phyloP scores from a whole-genome alignment of 2,329 filamentous ascomycete species.

The Cladophialophora carrionii region DNA sequence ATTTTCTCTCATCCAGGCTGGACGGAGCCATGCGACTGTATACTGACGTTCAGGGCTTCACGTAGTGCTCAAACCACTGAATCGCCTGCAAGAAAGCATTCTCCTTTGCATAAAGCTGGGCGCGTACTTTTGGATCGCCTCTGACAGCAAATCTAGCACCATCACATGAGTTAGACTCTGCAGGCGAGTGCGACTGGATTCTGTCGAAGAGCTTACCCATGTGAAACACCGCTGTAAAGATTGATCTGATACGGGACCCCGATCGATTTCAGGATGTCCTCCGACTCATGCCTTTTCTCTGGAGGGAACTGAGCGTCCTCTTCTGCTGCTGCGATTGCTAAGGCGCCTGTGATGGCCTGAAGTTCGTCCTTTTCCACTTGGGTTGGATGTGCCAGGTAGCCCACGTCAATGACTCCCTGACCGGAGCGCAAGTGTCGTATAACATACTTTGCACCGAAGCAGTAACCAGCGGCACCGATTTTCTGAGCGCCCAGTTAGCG shows the following conservation, averaged over 20 bases:
- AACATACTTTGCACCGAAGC: slow-evolving; percentile 59
- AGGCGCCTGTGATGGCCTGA: slow-evolving; percentile 63
- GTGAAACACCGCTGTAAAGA: slow-evolving; percentile 69
- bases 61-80: slow-evolving; percentile 12
- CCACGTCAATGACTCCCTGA: slow-evolving; percentile 59
- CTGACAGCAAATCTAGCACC: slow-evolving; percentile 60
- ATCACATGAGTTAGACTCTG: not conserved
- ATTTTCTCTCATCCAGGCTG: not conserved
- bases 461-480: slow-evolving; percentile 39
- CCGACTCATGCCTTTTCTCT: slow-evolving; percentile 65
- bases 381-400: slow-evolving; percentile 74
- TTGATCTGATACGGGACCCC: slow-evolving; percentile 72
- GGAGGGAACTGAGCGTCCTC: slow-evolving; percentile 65
- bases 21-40: not conserved
- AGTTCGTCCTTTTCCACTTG: slow-evolving; percentile 71
- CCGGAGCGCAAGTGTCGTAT: slow-evolving; percentile 65
- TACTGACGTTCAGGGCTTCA: not conserved
- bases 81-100: slow-evolving; percentile 15
- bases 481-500: slow-evolving; percentile 19
- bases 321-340: slow-evolving; percentile 68
- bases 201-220: slow-evolving; percentile 58
- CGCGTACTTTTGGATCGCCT: slow-evolving; percentile 61
- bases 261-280: slow-evolving; percentile 60
- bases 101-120: slow-evolving; percentile 72
- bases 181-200: not conserved